phyloP scores from a whole-genome alignment of 805 yeast species.

The Sugiyamaella marilandica region DNA sequence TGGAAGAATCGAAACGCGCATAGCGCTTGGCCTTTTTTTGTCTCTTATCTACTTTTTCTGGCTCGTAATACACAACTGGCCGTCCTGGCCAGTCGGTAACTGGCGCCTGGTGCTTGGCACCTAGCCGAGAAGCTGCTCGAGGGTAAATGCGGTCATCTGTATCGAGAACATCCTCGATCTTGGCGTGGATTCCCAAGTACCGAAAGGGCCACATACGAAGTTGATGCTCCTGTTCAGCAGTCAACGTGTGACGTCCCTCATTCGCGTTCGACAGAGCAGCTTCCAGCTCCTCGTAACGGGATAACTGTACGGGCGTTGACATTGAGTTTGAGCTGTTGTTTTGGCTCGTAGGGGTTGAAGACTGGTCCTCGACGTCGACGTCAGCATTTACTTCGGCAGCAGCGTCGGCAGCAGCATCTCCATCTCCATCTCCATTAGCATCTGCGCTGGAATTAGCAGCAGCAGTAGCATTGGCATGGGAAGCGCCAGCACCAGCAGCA shows the following conservation, averaged over 20 bases:
- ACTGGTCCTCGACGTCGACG: not conserved
- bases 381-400: not conserved
- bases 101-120: conserved; percentile 58
- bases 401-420: not conserved
- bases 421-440: not conserved
- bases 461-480: not conserved
- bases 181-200: conserved; percentile 70
- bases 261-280: conserved; percentile 16
- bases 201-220: conserved; percentile 61
- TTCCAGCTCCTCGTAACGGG: conserved; percentile 25
- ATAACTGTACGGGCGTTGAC: conserved; percentile 2
- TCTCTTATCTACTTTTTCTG: conserved; percentile 28
- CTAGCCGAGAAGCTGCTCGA: conserved; percentile 70
- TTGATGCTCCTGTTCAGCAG: conserved; percentile 29
- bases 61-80: conserved; percentile 60
- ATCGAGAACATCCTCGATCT: conserved; percentile 72
- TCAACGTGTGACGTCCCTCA: conserved; percentile 15
- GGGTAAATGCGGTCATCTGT: conserved; percentile 75
- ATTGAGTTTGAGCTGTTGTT: not conserved
- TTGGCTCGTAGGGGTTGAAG: not conserved
- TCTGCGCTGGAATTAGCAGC: not conserved
- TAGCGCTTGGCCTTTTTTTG: conserved; percentile 22
- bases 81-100: conserved; percentile 63
- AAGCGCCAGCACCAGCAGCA: not conserved
- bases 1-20: conserved; percentile 8